Percentiles rank a stretch among this genome's conserved stretches.
Evolutionary conservation across 2,329 filamentous ascomycete species (phyloP).

Genomic region (Penicillium italicum): DNA sequence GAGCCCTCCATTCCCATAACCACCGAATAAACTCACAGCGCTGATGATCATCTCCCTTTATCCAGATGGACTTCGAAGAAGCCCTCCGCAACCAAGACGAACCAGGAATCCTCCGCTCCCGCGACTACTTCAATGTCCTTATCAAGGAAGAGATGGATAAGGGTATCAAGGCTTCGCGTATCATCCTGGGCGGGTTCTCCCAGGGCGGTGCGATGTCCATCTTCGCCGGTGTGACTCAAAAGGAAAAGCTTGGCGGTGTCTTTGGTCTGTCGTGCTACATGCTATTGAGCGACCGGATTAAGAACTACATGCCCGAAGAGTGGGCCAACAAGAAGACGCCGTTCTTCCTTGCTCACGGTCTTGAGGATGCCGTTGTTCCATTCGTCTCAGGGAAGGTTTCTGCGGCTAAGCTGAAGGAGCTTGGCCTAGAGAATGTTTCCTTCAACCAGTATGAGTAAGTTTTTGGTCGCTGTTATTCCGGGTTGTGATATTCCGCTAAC

Average conservation of each 20-base stretch:
- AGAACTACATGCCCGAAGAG: slow-evolving; percentile 52
- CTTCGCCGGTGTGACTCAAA: slow-evolving; percentile 71
- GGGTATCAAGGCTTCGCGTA: slow-evolving; percentile 76
- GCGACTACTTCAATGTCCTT: slow-evolving; percentile 71
- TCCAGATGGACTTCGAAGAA: slow-evolving; percentile 42
- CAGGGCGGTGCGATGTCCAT: slow-evolving; percentile 86
- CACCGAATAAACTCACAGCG: not conserved
- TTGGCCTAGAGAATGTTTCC: slow-evolving; percentile 66
- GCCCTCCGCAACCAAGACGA: slow-evolving; percentile 50
- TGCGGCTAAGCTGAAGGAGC: slow-evolving; percentile 61
- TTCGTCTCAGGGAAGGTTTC: slow-evolving; percentile 66
- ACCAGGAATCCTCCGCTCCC: slow-evolving; percentile 67
- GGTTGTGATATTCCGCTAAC: slow-evolving; percentile 8
- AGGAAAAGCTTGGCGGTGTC: slow-evolving; percentile 77
- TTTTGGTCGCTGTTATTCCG: not conserved
- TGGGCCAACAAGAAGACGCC: slow-evolving; percentile 70
- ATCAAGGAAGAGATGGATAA: slow-evolving; percentile 76
- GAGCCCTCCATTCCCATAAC: slow-evolving; percentile 11
- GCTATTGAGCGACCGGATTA: slow-evolving; percentile 63
- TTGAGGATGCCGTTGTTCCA: slow-evolving; percentile 68
- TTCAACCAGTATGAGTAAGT: slow-evolving; percentile 72
- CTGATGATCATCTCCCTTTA: not conserved
- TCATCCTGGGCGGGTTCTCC: slow-evolving; percentile 66
- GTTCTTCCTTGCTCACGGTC: slow-evolving; percentile 88
- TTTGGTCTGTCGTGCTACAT: slow-evolving; percentile 82